These are phyloP conservation scores for Serendipita vermifera DNA, from an alignment of 768 basidiomycete species.

Conservation along the genomic window DNA sequence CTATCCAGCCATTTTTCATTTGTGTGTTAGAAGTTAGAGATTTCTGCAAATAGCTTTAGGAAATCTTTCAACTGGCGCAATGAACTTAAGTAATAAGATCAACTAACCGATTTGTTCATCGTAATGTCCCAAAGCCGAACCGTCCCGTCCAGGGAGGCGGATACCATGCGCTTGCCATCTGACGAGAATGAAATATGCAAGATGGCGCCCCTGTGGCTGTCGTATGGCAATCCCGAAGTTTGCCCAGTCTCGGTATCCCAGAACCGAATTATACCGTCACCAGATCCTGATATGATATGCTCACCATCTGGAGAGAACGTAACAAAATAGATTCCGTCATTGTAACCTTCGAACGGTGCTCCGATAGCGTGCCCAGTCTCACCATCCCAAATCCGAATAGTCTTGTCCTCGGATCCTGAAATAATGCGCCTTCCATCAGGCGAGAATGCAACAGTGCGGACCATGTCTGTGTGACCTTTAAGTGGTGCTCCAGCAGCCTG, in stretches of 20 bases:
- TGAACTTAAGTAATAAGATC: too few relatives aligned
- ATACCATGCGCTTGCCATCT: slow-evolving; percentile 21
- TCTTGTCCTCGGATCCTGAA: slow-evolving; percentile 73
- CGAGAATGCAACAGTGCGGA: slow-evolving; percentile 87
- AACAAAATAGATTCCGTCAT: slow-evolving; percentile 34
- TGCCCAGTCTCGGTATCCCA: slow-evolving; percentile 22
- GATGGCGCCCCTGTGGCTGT: too few relatives aligned
- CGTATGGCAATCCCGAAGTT: too few relatives aligned
- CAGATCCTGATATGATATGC: slow-evolving; percentile 22
- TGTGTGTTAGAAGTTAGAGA: too few relatives aligned
- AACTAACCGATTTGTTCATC: too few relatives aligned
- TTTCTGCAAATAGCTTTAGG: too few relatives aligned
- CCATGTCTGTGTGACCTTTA: slow-evolving; percentile 82
- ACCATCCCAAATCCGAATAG: slow-evolving; percentile 49
- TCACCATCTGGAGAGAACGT: slow-evolving; percentile 23
- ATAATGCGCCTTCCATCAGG: slow-evolving; percentile 75
- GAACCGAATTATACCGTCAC: slow-evolving; percentile 22
- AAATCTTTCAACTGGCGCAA: too few relatives aligned
- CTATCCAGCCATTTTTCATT: too few relatives aligned
- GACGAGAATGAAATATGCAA: too few relatives aligned
- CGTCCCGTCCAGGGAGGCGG: too few relatives aligned
- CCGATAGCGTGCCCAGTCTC: slow-evolving; percentile 29
- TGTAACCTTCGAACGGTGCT: slow-evolving; percentile 70
- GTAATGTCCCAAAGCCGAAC: too few relatives aligned
- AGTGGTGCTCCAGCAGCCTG: slow-evolving; percentile 67